phyloP scores from a whole-genome alignment of 495 filamentous ascomycete genomes.

The Lophium mytilinum region DNA sequence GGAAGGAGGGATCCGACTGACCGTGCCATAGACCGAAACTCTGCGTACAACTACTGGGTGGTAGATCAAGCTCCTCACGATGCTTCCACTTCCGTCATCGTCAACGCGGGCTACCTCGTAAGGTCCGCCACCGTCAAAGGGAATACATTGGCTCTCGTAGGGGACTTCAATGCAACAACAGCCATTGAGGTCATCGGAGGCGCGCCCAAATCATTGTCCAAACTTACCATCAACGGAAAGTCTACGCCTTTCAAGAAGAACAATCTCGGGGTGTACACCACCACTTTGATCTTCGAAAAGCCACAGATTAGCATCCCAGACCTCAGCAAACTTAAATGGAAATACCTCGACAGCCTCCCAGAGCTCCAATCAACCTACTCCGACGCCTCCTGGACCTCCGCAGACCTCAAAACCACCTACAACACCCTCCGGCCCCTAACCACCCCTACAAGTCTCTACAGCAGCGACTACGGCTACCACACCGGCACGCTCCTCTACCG shows the following conservation, averaged over 20 bases:
- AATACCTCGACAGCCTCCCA: slow-evolving; percentile 60
- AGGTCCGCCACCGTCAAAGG: slow-evolving; percentile 50
- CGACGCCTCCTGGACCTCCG: slow-evolving; percentile 57
- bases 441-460: slow-evolving; percentile 58
- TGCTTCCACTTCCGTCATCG: slow-evolving; percentile 37
- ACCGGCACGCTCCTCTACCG: slow-evolving; percentile 61
- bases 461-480: slow-evolving; percentile 68
- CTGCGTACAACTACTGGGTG: slow-evolving; percentile 71
- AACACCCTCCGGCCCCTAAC: slow-evolving; percentile 48
- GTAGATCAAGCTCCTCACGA: slow-evolving; percentile 40
- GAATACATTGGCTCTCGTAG: slow-evolving; percentile 49
- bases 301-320: slow-evolving; percentile 48
- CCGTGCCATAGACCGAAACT: slow-evolving; percentile 48
- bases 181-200: slow-evolving; percentile 56
- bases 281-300: slow-evolving; percentile 43
- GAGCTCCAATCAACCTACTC: slow-evolving; percentile 57
- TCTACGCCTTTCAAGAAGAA: slow-evolving; percentile 5
- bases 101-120: slow-evolving; percentile 70
- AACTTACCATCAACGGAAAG: slow-evolving; percentile 52
- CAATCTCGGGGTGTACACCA: slow-evolving; percentile 42
- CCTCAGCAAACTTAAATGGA: slow-evolving; percentile 56
- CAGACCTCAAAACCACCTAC: slow-evolving; percentile 46
- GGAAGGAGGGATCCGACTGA: not conserved
- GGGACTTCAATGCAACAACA: slow-evolving; percentile 65
- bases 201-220: slow-evolving; percentile 41